phyloP scores from a whole-genome alignment of 768 basidiomycete genomes.

The Mycena haematopus region DNA sequence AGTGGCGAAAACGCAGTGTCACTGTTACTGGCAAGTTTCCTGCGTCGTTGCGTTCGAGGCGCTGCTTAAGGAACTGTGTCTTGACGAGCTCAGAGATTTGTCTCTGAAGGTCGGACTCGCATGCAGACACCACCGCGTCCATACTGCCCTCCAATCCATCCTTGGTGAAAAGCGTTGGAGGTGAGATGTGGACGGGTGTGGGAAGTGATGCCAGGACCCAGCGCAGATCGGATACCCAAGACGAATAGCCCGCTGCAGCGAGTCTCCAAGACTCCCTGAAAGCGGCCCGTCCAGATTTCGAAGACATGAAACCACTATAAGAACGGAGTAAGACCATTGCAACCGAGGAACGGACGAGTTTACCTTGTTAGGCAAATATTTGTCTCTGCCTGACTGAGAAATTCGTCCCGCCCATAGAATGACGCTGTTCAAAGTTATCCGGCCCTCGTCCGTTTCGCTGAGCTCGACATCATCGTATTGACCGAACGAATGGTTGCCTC shows the following conservation, averaged over 20 bases:
- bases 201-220: constrained; percentile 2
- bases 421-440: constrained; percentile 27
- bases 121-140: not conserved
- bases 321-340: not conserved
- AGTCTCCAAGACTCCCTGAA: not conserved
- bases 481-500: constrained; percentile 52
- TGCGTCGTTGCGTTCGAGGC: not conserved
- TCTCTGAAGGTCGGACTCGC: not conserved
- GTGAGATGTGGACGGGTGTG: not conserved
- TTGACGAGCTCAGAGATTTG: not conserved
- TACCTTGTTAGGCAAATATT: constrained; percentile 47
- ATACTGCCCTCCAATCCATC: not conserved
- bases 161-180: not conserved
- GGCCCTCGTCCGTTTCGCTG: constrained; percentile 38
- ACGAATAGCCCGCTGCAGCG: not conserved
- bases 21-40: not conserved
- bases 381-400: constrained; percentile 53
- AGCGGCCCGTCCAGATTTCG: too few relatives aligned
- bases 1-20: not conserved
- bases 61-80: not conserved
- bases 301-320: constrained; percentile 15
- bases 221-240: not conserved
- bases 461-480: constrained; percentile 50
- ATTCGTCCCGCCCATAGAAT: constrained; percentile 31
- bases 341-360: constrained; percentile 12